Percentiles rank a stretch among this genome's conserved stretches.
Conservation (phyloP, 768 basidiomycete genomes). For the Lactifluus echinatus region DNA sequence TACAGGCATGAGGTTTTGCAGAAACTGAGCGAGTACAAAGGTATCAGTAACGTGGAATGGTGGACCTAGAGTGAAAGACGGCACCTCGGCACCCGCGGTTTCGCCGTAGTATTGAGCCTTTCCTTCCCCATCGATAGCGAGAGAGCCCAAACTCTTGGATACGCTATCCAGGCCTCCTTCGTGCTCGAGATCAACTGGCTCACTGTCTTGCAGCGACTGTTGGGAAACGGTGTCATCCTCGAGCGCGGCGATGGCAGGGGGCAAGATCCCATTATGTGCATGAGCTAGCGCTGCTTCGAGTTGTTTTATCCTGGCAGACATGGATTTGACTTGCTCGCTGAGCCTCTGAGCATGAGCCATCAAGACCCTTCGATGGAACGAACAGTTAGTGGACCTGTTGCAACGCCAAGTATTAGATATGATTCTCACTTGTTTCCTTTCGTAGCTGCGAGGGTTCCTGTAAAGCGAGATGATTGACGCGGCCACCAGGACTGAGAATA, state of each 20-base stretch:
- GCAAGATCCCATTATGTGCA: constrained; percentile 21
- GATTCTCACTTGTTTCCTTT: constrained; percentile 47
- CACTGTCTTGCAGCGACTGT: background rate
- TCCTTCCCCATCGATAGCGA: constrained; percentile 42
- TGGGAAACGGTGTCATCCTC: constrained; percentile 9
- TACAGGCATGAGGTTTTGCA: constrained; percentile 20
- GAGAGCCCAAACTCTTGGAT: constrained; percentile 38
- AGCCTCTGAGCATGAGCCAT: constrained; percentile 43
- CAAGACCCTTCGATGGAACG: constrained; percentile 34
- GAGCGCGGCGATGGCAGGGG: constrained; percentile 18
- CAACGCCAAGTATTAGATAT: background rate
- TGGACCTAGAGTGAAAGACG: constrained; percentile 4
- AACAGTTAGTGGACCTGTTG: background rate
- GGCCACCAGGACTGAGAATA: background rate
- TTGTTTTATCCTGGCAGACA: constrained; percentile 36
- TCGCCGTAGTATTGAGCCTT: constrained; percentile 43
- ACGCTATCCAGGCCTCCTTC: constrained; percentile 25
- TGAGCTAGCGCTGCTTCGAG: constrained; percentile 36
- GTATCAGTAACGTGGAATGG: background rate
- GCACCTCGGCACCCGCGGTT: constrained; percentile 42
- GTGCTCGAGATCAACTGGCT: background rate
- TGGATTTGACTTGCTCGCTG: constrained; percentile 37
- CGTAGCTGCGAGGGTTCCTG: constrained; percentile 43
- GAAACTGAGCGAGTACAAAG: constrained; percentile 18
- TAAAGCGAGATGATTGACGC: background rate